Evolutionary conservation across 2,329 filamentous ascomycete genomes (phyloP).

Genomic region (Domatiomyces catenatus): DNA sequence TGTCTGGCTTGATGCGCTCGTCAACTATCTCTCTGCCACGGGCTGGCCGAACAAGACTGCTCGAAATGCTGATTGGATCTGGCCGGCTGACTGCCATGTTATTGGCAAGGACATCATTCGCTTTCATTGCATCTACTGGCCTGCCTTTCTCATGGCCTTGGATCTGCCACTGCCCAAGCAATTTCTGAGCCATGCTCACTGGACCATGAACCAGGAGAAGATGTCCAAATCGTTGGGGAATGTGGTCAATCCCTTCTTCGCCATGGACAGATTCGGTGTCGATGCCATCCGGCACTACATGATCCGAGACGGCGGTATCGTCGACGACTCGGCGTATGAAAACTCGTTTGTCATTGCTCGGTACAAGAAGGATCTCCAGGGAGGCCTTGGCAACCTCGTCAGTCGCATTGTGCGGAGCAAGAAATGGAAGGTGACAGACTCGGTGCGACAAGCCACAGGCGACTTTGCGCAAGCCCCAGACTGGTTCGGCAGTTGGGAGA

Average conservation of each 20-base stretch:
- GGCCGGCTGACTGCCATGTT: slow-evolving; percentile 85
- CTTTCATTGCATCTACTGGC: slow-evolving; percentile 98
- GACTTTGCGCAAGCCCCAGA: not conserved
- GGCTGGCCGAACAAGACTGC: slow-evolving; percentile 65
- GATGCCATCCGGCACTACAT: slow-evolving; percentile 86
- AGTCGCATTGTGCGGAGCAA: slow-evolving; percentile 54
- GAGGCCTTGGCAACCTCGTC: slow-evolving; percentile 65
- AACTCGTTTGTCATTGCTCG: slow-evolving; percentile 59
- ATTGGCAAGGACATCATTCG: slow-evolving; percentile 90
- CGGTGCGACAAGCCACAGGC: not conserved
- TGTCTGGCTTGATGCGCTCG: slow-evolving; percentile 90
- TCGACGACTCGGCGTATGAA: slow-evolving; percentile 67
- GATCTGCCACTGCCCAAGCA: slow-evolving; percentile 62
- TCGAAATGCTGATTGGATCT: slow-evolving; percentile 47
- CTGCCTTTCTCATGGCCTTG: slow-evolving; percentile 81
- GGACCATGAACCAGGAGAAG: slow-evolving; percentile 80
- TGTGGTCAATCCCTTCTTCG: slow-evolving; percentile 86
- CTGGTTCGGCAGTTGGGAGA: not conserved
- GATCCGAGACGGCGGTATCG: slow-evolving; percentile 60
- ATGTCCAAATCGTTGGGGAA: slow-evolving; percentile 96
- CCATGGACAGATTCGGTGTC: slow-evolving; percentile 72
- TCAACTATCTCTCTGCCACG: slow-evolving; percentile 82
- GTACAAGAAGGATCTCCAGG: slow-evolving; percentile 67
- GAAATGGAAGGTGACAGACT: slow-evolving; percentile 36
- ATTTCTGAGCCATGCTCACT: slow-evolving; percentile 81